These are phyloP conservation scores for Knufia fluminis DNA, from an alignment of 2,329 filamentous ascomycete genomes.

Conservation along the genomic window DNA sequence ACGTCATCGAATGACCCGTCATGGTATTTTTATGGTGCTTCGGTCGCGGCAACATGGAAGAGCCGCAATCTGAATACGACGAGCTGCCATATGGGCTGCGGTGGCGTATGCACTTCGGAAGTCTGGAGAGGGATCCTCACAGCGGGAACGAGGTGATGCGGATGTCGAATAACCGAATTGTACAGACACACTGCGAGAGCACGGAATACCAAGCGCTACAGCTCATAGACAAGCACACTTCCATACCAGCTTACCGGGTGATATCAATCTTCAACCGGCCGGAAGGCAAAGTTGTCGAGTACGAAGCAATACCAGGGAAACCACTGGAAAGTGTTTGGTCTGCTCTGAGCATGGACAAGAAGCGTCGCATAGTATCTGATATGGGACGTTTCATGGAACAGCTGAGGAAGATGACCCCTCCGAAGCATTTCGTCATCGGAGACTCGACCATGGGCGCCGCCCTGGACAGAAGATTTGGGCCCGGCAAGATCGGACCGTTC, in stretches of 20 bases:
- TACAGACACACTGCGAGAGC: slow-evolving; percentile 21
- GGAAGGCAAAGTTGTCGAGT: slow-evolving; percentile 22
- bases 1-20: slow-evolving; percentile 1
- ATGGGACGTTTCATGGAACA: slow-evolving; percentile 22
- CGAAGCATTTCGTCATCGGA: slow-evolving; percentile 21
- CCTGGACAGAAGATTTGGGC: slow-evolving; percentile 21
- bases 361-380: slow-evolving; percentile 20
- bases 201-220: slow-evolving; percentile 22
- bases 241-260: slow-evolving; percentile 20
- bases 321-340: slow-evolving; percentile 16
- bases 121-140: slow-evolving; percentile 18
- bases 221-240: slow-evolving; percentile 20
- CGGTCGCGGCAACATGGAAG: slow-evolving; percentile 14
- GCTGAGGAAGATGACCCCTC: slow-evolving; percentile 21
- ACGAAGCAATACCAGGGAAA: slow-evolving; percentile 20
- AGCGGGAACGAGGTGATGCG: slow-evolving; percentile 18
- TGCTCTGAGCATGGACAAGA: slow-evolving; percentile 18
- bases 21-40: slow-evolving; percentile 13
- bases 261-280: slow-evolving; percentile 21
- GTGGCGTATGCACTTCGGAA: slow-evolving; percentile 21
- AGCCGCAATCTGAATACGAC: slow-evolving; percentile 22
- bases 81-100: slow-evolving; percentile 17
- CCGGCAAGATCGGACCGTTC: slow-evolving; percentile 20
- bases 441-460: slow-evolving; percentile 22
- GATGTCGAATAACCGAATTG: slow-evolving; percentile 17